phyloP scores from a whole-genome alignment of 306 rosid genomes.

The Prunus salicina region DNA sequence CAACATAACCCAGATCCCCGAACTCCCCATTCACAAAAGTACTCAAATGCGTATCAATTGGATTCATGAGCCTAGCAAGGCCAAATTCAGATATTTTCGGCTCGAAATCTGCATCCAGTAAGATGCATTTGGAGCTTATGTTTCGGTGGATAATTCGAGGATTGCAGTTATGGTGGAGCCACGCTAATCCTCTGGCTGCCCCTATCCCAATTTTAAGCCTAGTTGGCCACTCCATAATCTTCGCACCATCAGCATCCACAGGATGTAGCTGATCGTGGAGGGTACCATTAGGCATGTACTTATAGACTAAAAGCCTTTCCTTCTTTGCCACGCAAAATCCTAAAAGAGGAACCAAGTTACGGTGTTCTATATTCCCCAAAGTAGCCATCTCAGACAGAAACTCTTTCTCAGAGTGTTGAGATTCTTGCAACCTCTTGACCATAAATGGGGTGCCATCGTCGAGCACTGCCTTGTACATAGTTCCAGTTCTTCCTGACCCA shows the following conservation, averaged over 20 bases:
- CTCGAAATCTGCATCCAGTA: constrained; percentile 71
- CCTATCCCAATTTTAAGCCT: constrained; percentile 87
- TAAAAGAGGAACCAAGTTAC: constrained; percentile 82
- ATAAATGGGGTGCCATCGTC: constrained; percentile 69
- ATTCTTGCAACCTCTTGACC: constrained; percentile 93
- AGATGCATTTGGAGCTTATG: constrained; percentile 89
- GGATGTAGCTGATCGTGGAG: constrained; percentile 75
- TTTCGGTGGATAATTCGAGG: constrained; percentile 92
- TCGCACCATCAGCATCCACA: constrained; percentile 31
- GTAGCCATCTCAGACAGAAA: constrained; percentile 84
- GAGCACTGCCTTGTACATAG: constrained; percentile 71
- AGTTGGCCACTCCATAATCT: constrained; percentile 62
- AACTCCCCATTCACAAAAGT: constrained; percentile 94
- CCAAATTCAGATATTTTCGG: constrained; percentile 93
- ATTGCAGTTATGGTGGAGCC: constrained; percentile 96
- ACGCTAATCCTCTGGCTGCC: constrained; percentile 93
- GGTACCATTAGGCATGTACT: constrained; percentile 70
- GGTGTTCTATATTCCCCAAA: constrained; percentile 64
- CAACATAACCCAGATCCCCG: constrained; percentile 92
- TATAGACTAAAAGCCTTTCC: constrained; percentile 84
- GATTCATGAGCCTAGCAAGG: constrained; percentile 94
- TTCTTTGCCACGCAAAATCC: constrained; percentile 85
- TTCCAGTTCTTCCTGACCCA: constrained; percentile 86
- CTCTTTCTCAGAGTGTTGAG: constrained; percentile 80
- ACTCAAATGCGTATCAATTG: constrained; percentile 90